A percentile compares a stretch with the other conserved stretches of the same genome.
phyloP scores from a whole-genome alignment of 2,329 filamentous ascomycete species.

The Botrytis cinerea region DNA sequence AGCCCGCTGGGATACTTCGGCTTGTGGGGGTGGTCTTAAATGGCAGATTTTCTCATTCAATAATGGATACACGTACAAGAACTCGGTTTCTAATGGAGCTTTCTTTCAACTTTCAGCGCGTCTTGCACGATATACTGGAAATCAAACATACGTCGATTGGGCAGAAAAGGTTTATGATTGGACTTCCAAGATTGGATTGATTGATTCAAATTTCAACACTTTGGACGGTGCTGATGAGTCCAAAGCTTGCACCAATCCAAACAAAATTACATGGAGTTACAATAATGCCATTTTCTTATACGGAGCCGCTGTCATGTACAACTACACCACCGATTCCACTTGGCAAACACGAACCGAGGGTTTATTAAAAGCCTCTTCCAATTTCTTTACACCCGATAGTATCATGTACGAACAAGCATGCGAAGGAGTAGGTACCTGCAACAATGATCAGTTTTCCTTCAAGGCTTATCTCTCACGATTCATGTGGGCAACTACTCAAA shows the following conservation, averaged over 20 bases:
- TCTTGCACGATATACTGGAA: conserved; percentile 68
- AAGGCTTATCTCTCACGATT: conserved; percentile 68
- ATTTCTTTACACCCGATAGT: conserved; percentile 59
- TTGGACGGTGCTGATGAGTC: conserved; percentile 60
- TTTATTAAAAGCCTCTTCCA: conserved; percentile 53
- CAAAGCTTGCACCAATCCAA: conserved; percentile 53
- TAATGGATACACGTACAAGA: conserved; percentile 80
- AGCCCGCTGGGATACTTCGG: conserved; percentile 67
- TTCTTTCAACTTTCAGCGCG: conserved; percentile 81
- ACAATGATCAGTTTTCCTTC: conserved; percentile 65
- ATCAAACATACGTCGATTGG: conserved; percentile 67
- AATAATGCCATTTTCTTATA: conserved; percentile 66
- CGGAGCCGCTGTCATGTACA: conserved; percentile 64
- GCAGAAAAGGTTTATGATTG: conserved; percentile 68
- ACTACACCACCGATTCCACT: conserved; percentile 53
- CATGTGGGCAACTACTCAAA: conserved; percentile 58
- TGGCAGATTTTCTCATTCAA: conserved; percentile 84
- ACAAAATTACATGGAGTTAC: conserved; percentile 64
- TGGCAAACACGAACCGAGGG: conserved; percentile 57
- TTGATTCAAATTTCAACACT: conserved; percentile 46
- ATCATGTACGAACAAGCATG: conserved; percentile 69
- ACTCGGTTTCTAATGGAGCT: conserved; percentile 77
- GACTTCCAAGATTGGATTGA: conserved; percentile 57
- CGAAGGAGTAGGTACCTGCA: conserved; percentile 58
- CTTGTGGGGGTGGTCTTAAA: conserved; percentile 70